Conservation (phyloP, 352 stramenopile species). For the Phytophthora sp. region DNA sequence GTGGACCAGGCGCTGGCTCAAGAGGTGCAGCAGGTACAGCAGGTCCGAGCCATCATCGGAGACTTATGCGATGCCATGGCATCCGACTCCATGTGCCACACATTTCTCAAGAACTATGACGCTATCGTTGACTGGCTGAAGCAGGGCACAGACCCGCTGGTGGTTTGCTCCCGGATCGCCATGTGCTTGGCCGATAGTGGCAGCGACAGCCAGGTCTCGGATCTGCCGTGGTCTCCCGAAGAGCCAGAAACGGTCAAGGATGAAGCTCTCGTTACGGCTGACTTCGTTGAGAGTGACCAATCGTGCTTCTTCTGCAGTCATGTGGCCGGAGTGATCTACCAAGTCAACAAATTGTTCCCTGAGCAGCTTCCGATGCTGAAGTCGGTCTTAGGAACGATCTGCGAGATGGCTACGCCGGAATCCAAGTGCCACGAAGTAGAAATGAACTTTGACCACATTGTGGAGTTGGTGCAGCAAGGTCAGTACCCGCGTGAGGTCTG, state of each 20-base stretch:
- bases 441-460: constrained; percentile 65
- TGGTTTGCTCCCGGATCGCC: constrained; percentile 60
- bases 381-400: constrained; percentile 47
- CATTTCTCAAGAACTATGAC: constrained; percentile 78
- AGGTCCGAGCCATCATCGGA: constrained; percentile 75
- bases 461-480: constrained; percentile 56
- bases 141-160: constrained; percentile 63
- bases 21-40: constrained; percentile 64
- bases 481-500: constrained; percentile 58
- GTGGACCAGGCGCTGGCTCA: constrained; percentile 61
- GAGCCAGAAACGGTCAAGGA: constrained; percentile 16
- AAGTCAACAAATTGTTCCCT: constrained; percentile 46
- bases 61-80: constrained; percentile 79
- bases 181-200: constrained; percentile 62
- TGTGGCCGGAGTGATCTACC: constrained; percentile 45
- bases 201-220: constrained; percentile 13
- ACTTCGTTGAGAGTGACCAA: constrained; percentile 15
- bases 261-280: constrained; percentile 6
- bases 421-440: constrained; percentile 58
- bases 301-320: constrained; percentile 61
- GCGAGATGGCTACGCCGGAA: constrained; percentile 44
- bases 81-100: constrained; percentile 78
- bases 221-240: constrained; percentile 3
- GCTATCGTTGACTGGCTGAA: constrained; percentile 81
- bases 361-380: constrained; percentile 53